Evolutionary conservation across 1,284 basidiomycete genomes (phyloP), one percentile per base, ranked within the genome.

Genomic region (Schizopora paradoxa): DNA sequence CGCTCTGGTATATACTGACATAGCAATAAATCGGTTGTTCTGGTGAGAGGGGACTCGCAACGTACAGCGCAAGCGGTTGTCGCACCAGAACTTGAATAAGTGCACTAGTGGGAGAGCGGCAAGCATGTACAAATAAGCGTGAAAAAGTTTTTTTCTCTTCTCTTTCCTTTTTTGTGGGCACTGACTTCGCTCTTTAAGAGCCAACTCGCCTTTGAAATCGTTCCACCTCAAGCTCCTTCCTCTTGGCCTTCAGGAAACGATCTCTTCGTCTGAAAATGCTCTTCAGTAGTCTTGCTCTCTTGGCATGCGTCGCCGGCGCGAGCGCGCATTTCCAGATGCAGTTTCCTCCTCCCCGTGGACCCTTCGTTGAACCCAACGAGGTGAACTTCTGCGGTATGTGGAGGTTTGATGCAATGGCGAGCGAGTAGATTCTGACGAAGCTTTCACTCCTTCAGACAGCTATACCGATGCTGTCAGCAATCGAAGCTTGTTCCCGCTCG

Each of bases 271-370:
- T 59, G 43, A 31, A 31, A 14, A 31, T 31, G 28, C 58, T 70
- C 50, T 23, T 60, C 22, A 43, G 61, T 34, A 29, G 68, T 35
- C 36, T 61, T 41, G n/a, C n/a, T n/a, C n/a, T n/a, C n/a, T 28
- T 50, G 23, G 53, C 55, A 6, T 55, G 71, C 32, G 56, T 66
- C 13, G 57, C 67, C 26, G 59, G 69, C 18, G 71, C 66, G 1
- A 64, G 67, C 29, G 81, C 77, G 10, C 82, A 85, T 59, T 84
- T 83, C 58, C 74, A 71, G 21, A 68, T 84, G 29, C 69, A 75
- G 50, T 83, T 74, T 54, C 82, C 82, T 18, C 53, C 62, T 5
- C 73, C 77, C 22, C 70, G 81, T 41, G 81, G 81, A 2, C 56
- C 56, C 0, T 81, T 81, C 54, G 69, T 72, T 36, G 60, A 74